These are phyloP conservation scores for Raffaelea ambrosiae DNA, from an alignment of 2,329 filamentous ascomycete genomes.

Conservation along the genomic window DNA sequence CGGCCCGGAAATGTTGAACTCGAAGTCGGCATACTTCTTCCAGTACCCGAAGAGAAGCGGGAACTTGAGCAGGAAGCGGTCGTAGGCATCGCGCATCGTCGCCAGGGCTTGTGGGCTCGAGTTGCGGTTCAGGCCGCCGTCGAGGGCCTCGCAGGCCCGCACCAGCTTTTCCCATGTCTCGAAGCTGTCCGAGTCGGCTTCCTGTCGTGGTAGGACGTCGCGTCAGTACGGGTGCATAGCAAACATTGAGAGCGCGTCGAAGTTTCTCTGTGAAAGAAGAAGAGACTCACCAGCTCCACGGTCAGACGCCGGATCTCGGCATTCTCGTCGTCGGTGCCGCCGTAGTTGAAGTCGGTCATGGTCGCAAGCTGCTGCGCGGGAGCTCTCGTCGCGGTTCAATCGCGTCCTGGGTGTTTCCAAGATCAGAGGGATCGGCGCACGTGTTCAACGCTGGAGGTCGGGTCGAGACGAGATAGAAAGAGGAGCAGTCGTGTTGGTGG, in stretches of 20 bases:
- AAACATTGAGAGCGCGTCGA: too few relatives aligned
- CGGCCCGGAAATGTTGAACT: conserved; percentile 93
- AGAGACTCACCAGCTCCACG: conserved; percentile 60
- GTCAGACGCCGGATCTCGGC: conserved; percentile 73
- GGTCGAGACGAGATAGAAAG: too few relatives aligned
- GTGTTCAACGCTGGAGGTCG: too few relatives aligned
- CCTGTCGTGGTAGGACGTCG: conserved; percentile 25
- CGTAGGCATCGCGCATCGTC: conserved; percentile 78
- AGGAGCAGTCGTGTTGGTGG: too few relatives aligned
- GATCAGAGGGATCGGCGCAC: too few relatives aligned
- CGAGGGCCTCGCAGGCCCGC: conserved; percentile 70
- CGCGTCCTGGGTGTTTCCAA: too few relatives aligned
- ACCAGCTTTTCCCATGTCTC: conserved; percentile 93
- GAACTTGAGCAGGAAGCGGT: conserved; percentile 89
- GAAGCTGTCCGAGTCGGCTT: conserved; percentile 76
- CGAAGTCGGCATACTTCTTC: conserved; percentile 98
- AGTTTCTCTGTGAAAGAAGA: not conserved
- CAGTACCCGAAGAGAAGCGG: conserved; percentile 96
- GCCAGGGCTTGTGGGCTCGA: conserved; percentile 90
- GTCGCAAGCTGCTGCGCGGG: conserved; percentile 4
- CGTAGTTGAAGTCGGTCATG: conserved; percentile 69
- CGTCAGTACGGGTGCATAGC: not conserved
- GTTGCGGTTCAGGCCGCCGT: conserved; percentile 92
- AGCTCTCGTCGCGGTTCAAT: not conserved
- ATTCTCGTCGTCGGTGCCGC: conserved; percentile 72